A percentile compares a stretch with the other conserved stretches of the same genome.
Evolutionary conservation across 305 asterid genomes (phyloP).

Genomic region (Solanum aculeatissimum): DNA sequence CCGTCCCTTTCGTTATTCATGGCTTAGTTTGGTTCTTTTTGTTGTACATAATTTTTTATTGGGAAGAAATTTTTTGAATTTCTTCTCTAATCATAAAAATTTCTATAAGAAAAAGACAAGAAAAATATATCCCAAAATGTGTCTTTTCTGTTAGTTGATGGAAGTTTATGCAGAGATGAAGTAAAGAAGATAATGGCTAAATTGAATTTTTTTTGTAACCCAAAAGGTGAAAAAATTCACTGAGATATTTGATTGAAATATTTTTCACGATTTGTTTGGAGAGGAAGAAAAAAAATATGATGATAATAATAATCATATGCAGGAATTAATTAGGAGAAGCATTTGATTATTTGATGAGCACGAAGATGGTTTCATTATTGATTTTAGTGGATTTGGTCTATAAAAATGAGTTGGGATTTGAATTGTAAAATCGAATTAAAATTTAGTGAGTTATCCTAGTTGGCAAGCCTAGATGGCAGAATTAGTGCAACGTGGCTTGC

Average conservation of each 20-base stretch:
- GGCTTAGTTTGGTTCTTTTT: slow-evolving; percentile 20
- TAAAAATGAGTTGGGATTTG: too few relatives aligned
- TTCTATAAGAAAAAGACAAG: background rate
- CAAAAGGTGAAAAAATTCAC: slow-evolving; percentile 11
- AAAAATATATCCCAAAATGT: background rate
- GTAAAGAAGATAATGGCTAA: slow-evolving; percentile 21
- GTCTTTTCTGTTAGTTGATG: background rate
- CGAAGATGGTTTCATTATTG: slow-evolving; percentile 53
- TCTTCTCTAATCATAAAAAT: background rate
- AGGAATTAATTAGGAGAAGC: slow-evolving; percentile 48
- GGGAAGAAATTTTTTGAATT: slow-evolving; percentile 8
- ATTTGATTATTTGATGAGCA: slow-evolving; percentile 44
- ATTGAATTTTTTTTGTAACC: slow-evolving; percentile 14
- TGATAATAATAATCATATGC: slow-evolving; percentile 1
- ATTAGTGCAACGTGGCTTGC: too few relatives aligned
- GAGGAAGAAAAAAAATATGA: background rate
- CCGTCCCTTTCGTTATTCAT: slow-evolving; percentile 2
- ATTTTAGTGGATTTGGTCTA: too few relatives aligned
- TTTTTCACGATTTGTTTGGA: slow-evolving; percentile 21
- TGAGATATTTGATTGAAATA: slow-evolving; percentile 11
- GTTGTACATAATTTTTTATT: slow-evolving; percentile 12
- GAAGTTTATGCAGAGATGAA: slow-evolving; percentile 15
- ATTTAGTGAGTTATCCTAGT: too few relatives aligned
- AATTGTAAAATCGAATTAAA: too few relatives aligned
- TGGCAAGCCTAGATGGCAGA: too few relatives aligned